Evolutionary conservation across 2,329 filamentous ascomycete species (phyloP).

Genomic region (Gyromitra esculenta): DNA sequence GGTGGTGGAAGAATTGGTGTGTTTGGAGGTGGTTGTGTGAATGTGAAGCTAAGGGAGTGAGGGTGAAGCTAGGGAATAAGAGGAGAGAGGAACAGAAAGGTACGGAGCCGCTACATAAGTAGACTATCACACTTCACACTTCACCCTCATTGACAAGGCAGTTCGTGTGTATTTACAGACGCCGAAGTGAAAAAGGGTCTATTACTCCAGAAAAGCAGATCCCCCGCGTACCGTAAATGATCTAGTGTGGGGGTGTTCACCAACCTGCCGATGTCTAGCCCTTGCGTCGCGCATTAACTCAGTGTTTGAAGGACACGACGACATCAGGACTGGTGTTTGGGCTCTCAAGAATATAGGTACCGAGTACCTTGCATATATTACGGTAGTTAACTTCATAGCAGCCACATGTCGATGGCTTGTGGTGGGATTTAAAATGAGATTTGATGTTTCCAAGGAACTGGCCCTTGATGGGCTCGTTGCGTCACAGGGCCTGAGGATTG

Average conservation of each 20-base stretch:
- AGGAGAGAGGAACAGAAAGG: slow-evolving; percentile 14
- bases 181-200: slow-evolving; percentile 22
- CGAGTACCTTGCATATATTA: slow-evolving; percentile 48
- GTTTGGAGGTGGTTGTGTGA: slow-evolving; percentile 13
- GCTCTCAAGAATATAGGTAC: slow-evolving; percentile 1
- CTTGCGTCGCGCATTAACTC: slow-evolving; percentile 39
- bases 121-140: slow-evolving; percentile 30
- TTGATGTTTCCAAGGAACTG: slow-evolving; percentile 33
- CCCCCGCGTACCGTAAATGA: slow-evolving; percentile 24
- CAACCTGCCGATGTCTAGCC: neutral
- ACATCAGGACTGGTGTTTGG: slow-evolving; percentile 22
- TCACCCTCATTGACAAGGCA: slow-evolving; percentile 21
- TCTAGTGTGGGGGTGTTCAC: slow-evolving; percentile 41
- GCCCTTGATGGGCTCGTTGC: slow-evolving; percentile 12
- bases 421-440: slow-evolving; percentile 29
- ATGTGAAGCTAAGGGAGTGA: slow-evolving; percentile 11
- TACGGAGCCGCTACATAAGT: slow-evolving; percentile 41
- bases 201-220: slow-evolving; percentile 11
- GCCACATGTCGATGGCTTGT: slow-evolving; percentile 24
- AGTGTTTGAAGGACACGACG: slow-evolving; percentile 37
- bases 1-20: slow-evolving; percentile 4
- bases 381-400: slow-evolving; percentile 30
- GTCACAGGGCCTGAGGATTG: slow-evolving; percentile 26
- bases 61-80: slow-evolving; percentile 6
- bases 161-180: slow-evolving; percentile 10